phyloP scores from a whole-genome alignment of 768 basidiomycete genomes.

The Lentinus brumalis region DNA sequence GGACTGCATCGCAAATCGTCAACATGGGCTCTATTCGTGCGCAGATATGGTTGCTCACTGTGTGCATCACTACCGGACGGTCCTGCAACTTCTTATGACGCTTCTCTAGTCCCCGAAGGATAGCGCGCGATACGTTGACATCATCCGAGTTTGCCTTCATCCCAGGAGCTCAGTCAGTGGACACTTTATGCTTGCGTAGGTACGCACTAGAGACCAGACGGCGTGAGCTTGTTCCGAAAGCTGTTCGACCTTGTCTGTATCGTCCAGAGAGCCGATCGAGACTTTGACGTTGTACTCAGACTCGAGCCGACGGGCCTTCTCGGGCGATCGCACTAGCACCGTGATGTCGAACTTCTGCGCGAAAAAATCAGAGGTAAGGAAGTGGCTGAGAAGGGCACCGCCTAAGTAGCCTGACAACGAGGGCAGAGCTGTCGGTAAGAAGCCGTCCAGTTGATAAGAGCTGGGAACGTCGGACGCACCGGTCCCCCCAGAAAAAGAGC shows the following conservation, averaged over 20 bases:
- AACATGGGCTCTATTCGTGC: constrained; percentile 36
- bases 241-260: constrained; percentile 39
- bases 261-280: constrained; percentile 27
- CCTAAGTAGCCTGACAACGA: no score
- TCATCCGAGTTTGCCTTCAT: constrained; percentile 51
- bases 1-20: no score
- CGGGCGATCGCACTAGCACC: constrained; percentile 45
- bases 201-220: constrained; percentile 47
- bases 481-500: background rate
- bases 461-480: background rate
- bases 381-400: no score
- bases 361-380: no score
- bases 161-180: background rate
- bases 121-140: constrained; percentile 43
- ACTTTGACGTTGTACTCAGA: constrained; percentile 21
- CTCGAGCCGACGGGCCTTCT: constrained; percentile 35
- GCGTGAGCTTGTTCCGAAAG: constrained; percentile 47
- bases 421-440: no score
- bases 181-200: background rate
- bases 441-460: no score
- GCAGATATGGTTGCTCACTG: constrained; percentile 41
- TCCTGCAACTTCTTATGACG: constrained; percentile 42
- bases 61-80: constrained; percentile 41
- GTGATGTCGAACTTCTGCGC: constrained; percentile 45
- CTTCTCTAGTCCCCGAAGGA: constrained; percentile 54